A percentile compares a stretch with the other conserved stretches of the same genome.
These are phyloP conservation scores for Trichoderma pleuroti DNA, from an alignment of 2,329 filamentous ascomycete genomes.

Conservation along the genomic window DNA sequence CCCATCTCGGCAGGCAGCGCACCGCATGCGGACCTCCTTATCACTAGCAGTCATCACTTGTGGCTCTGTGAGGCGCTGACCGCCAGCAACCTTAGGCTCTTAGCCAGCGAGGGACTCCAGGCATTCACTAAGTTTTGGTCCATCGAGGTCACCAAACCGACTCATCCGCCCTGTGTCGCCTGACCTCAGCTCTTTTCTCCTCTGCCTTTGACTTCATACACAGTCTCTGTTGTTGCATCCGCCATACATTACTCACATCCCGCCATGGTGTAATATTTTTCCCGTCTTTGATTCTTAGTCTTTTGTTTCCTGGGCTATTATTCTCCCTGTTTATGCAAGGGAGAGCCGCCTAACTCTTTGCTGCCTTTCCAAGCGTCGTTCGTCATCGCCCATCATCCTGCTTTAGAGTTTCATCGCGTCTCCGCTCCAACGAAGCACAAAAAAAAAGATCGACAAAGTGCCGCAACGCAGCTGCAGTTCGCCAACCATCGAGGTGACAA, in stretches of 20 bases:
- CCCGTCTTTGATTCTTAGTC: neutral
- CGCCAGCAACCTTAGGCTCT: slow-evolving; percentile 15
- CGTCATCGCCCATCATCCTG: slow-evolving; percentile 16
- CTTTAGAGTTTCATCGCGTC: slow-evolving; percentile 7
- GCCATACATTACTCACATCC: slow-evolving; percentile 12
- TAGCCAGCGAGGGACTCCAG: slow-evolving; percentile 7
- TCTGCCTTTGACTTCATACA: neutral
- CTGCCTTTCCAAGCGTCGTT: slow-evolving; percentile 7
- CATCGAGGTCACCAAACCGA: slow-evolving; percentile 19
- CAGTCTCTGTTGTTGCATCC: neutral
- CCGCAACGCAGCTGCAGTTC: neutral
- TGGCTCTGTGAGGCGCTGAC: slow-evolving; percentile 12
- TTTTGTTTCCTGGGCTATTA: neutral
- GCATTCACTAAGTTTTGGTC: slow-evolving; percentile 20
- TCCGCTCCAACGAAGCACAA: neutral
- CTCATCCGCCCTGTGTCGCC: slow-evolving; percentile 21
- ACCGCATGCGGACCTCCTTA: slow-evolving; percentile 15
- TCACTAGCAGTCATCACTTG: slow-evolving; percentile 2
- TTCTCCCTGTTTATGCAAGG: slow-evolving; percentile 5
- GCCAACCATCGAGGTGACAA: slow-evolving; percentile 4
- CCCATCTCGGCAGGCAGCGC: slow-evolving; percentile 11
- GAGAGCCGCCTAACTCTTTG: slow-evolving; percentile 11
- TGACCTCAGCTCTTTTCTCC: slow-evolving; percentile 13
- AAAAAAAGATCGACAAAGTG: neutral
- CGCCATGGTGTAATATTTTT: neutral